A percentile compares a stretch with the other conserved stretches of the same genome.
phyloP scores from a whole-genome alignment of 1,284 basidiomycete species.

The Rhodotorula sp. region DNA sequence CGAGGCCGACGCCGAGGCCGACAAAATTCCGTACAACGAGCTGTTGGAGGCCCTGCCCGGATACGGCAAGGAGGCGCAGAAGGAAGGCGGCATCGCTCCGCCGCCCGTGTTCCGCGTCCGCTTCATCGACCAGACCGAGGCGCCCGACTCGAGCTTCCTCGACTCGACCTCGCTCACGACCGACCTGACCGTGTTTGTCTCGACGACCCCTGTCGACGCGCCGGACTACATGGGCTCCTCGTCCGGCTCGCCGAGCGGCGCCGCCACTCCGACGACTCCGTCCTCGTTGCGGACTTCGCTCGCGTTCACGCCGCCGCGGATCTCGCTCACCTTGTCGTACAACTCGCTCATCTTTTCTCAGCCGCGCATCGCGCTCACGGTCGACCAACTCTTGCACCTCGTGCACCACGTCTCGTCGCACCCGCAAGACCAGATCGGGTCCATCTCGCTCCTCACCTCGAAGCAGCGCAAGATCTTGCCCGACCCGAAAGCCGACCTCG shows the following conservation, averaged over 20 bases:
- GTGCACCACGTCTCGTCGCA: conserved; percentile 67
- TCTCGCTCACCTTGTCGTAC: conserved; percentile 82
- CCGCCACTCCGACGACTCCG: conserved; percentile 24
- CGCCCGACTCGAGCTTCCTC: conserved; percentile 61
- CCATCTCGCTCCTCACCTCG: conserved; percentile 76
- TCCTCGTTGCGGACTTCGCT: conserved; percentile 68
- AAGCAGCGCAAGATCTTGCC: conserved; percentile 72
- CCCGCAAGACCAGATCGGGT: conserved; percentile 60
- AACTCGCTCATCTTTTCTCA: conserved; percentile 92
- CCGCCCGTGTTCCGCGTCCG: conserved; percentile 82
- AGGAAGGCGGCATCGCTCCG: conserved; percentile 24
- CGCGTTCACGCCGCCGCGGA: conserved; percentile 59
- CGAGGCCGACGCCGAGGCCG: conserved; percentile 79
- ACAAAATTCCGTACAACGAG: conserved; percentile 78
- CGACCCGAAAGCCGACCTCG: conserved; percentile 80
- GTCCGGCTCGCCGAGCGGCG: conserved; percentile 55
- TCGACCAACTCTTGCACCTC: conserved; percentile 82
- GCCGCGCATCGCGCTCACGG: conserved; percentile 69
- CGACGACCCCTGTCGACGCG: conserved; percentile 31
- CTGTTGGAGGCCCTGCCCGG: conserved; percentile 58
- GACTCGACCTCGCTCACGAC: conserved; percentile 62
- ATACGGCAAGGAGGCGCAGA: conserved; percentile 24
- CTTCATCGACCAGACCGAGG: conserved; percentile 90
- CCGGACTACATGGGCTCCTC: conserved; percentile 27
- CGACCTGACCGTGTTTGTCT: conserved; percentile 76